Evolutionary conservation across 2,329 filamentous ascomycete genomes (phyloP).

Genomic region (Cadophora malorum): DNA sequence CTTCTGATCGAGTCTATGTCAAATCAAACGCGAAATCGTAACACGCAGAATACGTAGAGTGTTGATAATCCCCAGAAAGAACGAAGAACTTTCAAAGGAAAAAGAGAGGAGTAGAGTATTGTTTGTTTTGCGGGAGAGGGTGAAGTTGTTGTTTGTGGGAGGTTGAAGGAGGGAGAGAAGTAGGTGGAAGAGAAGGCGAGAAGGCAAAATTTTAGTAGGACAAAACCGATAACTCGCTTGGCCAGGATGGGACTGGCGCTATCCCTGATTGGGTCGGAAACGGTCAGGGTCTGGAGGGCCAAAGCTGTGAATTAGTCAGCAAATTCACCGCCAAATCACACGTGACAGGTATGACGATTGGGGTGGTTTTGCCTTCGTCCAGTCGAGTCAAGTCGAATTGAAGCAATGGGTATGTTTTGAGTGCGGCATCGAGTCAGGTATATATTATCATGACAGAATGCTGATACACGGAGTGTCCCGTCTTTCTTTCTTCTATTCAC

Average conservation of each 20-base stretch:
- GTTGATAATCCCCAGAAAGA: constrained; percentile 50
- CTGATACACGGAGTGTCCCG: too few species aligned
- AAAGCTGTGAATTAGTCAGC: constrained; percentile 11
- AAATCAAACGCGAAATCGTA: constrained; percentile 26
- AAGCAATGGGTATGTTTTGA: background rate
- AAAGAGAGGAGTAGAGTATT: constrained; percentile 37
- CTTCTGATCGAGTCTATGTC: constrained; percentile 27
- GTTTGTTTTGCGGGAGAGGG: constrained; percentile 16
- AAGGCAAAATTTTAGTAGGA: constrained; percentile 40
- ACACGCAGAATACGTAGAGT: constrained; percentile 11
- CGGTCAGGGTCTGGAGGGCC: constrained; percentile 3
- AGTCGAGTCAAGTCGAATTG: background rate
- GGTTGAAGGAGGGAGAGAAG: constrained; percentile 33
- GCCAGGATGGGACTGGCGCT: background rate
- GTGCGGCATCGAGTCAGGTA: constrained; percentile 2
- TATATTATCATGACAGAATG: background rate
- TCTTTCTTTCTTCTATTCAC: too few species aligned
- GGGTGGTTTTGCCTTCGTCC: background rate
- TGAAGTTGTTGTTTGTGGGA: constrained; percentile 28
- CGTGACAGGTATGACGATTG: constrained; percentile 11
- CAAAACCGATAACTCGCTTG: constrained; percentile 22
- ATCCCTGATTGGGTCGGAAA: background rate
- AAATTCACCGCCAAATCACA: background rate
- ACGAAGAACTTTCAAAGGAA: constrained; percentile 53
- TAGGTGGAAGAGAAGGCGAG: constrained; percentile 34